These are phyloP conservation scores for Hemileccinum impolitum DNA, from an alignment of 768 basidiomycete genomes.

Conservation along the genomic window DNA sequence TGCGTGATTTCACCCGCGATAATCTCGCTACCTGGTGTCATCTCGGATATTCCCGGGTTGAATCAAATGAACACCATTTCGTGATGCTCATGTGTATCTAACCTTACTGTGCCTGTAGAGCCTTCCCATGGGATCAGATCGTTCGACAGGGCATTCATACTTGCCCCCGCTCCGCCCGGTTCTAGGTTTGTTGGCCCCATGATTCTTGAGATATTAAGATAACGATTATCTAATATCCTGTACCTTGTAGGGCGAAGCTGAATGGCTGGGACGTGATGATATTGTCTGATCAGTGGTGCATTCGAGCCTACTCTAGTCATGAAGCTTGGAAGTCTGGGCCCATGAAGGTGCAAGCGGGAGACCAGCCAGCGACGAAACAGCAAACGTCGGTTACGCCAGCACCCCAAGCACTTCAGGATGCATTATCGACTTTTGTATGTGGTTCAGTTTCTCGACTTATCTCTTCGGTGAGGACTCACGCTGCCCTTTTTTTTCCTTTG, in stretches of 20 bases:
- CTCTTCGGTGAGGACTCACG: constrained; percentile 2
- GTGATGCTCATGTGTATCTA: constrained; percentile 20
- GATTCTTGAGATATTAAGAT: neutral
- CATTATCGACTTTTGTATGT: constrained; percentile 57
- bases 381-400: constrained; percentile 32
- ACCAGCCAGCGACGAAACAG: constrained; percentile 20
- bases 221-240: constrained; percentile 10
- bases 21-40: constrained; percentile 1
- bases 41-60: constrained; percentile 14
- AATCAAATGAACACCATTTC: neutral
- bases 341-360: constrained; percentile 63
- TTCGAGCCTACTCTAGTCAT: constrained; percentile 81
- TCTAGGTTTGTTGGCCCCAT: constrained; percentile 62
- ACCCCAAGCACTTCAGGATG: constrained; percentile 43
- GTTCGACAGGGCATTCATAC: constrained; percentile 89
- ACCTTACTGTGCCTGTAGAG: constrained; percentile 38
- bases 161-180: constrained; percentile 75
- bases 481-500: constrained; percentile 7
- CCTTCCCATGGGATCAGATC: constrained; percentile 80
- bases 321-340: constrained; percentile 78
- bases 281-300: constrained; percentile 81
- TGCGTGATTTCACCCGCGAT: constrained; percentile 38
- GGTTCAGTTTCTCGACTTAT: constrained; percentile 8
- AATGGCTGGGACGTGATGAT: constrained; percentile 90
- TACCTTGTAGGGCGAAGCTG: constrained; percentile 56